A percentile compares a stretch with the other conserved stretches of the same genome.
Evolutionary conservation across 352 stramenopile species (phyloP).

Genomic region (Pythium plurisporium): DNA sequence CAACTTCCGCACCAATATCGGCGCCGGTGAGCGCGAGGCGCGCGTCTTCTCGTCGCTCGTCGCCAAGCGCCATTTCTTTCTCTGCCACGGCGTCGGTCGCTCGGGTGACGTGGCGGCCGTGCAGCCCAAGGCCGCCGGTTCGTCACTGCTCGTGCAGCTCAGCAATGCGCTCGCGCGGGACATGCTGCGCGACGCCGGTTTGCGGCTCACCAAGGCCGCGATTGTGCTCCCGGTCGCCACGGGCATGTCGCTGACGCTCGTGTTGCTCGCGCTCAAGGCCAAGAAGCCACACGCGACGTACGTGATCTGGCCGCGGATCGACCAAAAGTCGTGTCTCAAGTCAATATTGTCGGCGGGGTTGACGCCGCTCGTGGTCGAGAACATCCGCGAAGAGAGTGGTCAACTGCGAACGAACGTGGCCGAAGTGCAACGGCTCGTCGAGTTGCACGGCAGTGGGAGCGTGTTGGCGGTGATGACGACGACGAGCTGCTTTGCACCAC

Average conservation of each 20-base stretch:
- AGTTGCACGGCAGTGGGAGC: constrained; percentile 42
- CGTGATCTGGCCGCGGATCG: constrained; percentile 95
- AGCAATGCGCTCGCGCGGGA: constrained; percentile 89
- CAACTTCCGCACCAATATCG: constrained; percentile 90
- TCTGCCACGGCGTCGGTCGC: constrained; percentile 95
- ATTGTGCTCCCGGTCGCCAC: constrained; percentile 97
- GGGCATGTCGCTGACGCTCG: constrained; percentile 94
- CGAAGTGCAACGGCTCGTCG: constrained; percentile 63
- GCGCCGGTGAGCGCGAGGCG: constrained; percentile 96
- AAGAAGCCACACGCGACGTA: constrained; percentile 48
- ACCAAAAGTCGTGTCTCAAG: constrained; percentile 99
- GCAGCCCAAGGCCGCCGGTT: constrained; percentile 98
- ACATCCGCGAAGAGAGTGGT: constrained; percentile 45
- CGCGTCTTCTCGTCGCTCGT: constrained; percentile 84
- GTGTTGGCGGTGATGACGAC: constrained; percentile 96
- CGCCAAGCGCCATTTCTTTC: constrained; percentile 88
- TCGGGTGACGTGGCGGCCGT: constrained; percentile 97
- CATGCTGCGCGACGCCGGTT: constrained; percentile 84
- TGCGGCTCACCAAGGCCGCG: constrained; percentile 54
- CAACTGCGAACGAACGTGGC: constrained; percentile 90
- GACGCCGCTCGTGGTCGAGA: constrained; percentile 87
- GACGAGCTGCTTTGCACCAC: constrained; percentile 98
- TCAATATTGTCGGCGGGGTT: constrained; percentile 92
- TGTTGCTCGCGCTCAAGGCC: constrained; percentile 83
- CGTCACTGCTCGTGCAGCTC: constrained; percentile 93